Evolutionary conservation across 2,329 filamentous ascomycete genomes (phyloP).

Genomic region (Sporothrix pallida): DNA sequence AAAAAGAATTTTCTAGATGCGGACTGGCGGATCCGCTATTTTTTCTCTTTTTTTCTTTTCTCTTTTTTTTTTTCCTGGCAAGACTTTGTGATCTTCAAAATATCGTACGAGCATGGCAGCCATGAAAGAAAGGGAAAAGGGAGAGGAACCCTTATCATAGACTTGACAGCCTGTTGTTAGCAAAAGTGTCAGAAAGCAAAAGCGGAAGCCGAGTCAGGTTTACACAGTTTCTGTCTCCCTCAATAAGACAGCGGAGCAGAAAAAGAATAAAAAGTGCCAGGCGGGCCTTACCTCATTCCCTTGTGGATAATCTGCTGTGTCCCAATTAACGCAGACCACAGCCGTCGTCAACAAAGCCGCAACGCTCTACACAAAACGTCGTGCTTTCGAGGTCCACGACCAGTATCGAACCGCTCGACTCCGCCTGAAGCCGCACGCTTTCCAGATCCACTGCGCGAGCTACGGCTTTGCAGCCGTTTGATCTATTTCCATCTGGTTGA

Average conservation of each 20-base stretch:
- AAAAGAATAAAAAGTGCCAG: not conserved
- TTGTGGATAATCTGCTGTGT: not conserved
- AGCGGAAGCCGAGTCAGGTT: not conserved
- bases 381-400: not conserved
- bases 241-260: not conserved
- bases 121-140: not conserved
- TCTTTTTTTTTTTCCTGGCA: not conserved
- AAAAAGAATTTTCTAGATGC: not conserved
- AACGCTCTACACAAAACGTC: too few species aligned
- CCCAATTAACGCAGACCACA: not conserved
- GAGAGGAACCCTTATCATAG: not conserved
- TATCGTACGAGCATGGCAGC: constrained; percentile 3
- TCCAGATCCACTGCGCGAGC: not conserved
- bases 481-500: not conserved
- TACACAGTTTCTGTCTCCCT: not conserved
- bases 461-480: not conserved
- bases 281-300: not conserved
- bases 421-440: not conserved
- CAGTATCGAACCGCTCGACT: not conserved
- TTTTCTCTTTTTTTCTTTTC: not conserved
- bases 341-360: not conserved
- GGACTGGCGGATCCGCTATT: constrained; percentile 9
- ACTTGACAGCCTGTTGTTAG: not conserved
- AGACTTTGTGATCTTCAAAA: not conserved
- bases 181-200: not conserved